Conservation (phyloP, 352 stramenopile genomes). For the Phytophthora melonis region DNA sequence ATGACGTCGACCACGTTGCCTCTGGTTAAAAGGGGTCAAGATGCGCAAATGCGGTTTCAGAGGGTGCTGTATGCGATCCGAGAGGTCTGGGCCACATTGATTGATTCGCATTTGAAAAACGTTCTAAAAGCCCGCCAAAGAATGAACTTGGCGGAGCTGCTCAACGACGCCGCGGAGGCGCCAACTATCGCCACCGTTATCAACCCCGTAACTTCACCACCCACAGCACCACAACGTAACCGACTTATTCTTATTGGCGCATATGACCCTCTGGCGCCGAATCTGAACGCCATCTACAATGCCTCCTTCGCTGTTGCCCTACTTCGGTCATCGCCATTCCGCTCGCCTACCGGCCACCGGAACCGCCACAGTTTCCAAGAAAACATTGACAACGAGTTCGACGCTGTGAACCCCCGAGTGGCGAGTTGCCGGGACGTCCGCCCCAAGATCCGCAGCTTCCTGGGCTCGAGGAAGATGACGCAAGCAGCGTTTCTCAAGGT, state of each 20-base stretch:
- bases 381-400: background rate
- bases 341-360: background rate
- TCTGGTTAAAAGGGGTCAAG: background rate
- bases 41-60: background rate
- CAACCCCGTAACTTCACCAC: too few species aligned
- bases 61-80: background rate
- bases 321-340: background rate
- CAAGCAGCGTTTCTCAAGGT: constrained; percentile 47
- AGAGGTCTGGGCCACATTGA: background rate
- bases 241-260: too few species aligned
- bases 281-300: too few species aligned
- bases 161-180: too few species aligned
- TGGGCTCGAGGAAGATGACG: constrained; percentile 54
- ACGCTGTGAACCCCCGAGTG: background rate
- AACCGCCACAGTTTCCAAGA: background rate
- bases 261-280: too few species aligned
- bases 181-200: too few species aligned
- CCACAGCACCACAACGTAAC: too few species aligned
- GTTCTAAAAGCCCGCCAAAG: too few species aligned
- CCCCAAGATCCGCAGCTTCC: background rate
- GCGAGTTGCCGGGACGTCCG: background rate
- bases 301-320: background rate
- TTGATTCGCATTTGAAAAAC: too few species aligned
- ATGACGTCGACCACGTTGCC: constrained; percentile 2
- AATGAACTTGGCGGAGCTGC: too few species aligned